Conservation (phyloP, 106 monocot species). For the Allium sativum region DNA sequence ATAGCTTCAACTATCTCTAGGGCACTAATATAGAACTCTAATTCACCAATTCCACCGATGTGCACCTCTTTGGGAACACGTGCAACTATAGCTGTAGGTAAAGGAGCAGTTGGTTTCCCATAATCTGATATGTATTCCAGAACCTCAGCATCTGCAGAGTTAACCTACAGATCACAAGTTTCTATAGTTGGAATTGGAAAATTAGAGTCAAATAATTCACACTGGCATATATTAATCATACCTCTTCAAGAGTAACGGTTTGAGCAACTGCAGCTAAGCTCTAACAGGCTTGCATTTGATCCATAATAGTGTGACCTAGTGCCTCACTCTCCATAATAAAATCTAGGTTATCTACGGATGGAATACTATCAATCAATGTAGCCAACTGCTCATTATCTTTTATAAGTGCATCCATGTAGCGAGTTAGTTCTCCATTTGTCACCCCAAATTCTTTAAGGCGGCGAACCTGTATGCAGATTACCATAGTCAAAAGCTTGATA, state of each 20-base stretch:
- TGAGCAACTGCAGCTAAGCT: constrained; percentile 85
- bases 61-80: constrained; percentile 88
- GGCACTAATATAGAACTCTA: constrained; percentile 62
- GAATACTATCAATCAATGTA: constrained; percentile 95
- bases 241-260: constrained; percentile 94
- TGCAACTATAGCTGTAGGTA: constrained; percentile 95
- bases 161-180: constrained; percentile 48
- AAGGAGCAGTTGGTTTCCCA: constrained; percentile 69
- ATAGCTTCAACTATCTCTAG: constrained; percentile 85
- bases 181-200: too few relatives aligned
- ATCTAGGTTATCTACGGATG: constrained; percentile 94
- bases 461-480: constrained; percentile 45
- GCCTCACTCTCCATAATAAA: constrained; percentile 99
- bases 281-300: constrained; percentile 84
- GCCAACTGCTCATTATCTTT: constrained; percentile 98
- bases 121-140: constrained; percentile 92
- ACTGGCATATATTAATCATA: constrained; percentile 7
- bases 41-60: constrained; percentile 58
- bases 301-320: constrained; percentile 94
- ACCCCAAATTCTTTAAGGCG: constrained; percentile 99
- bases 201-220: neutral
- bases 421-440: constrained; percentile 88
- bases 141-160: constrained; percentile 67
- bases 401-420: constrained; percentile 92
- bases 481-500: neutral